These are phyloP conservation scores for Dovyalis caffra DNA, from an alignment of 345 rosid genomes.

Conservation along the genomic window DNA sequence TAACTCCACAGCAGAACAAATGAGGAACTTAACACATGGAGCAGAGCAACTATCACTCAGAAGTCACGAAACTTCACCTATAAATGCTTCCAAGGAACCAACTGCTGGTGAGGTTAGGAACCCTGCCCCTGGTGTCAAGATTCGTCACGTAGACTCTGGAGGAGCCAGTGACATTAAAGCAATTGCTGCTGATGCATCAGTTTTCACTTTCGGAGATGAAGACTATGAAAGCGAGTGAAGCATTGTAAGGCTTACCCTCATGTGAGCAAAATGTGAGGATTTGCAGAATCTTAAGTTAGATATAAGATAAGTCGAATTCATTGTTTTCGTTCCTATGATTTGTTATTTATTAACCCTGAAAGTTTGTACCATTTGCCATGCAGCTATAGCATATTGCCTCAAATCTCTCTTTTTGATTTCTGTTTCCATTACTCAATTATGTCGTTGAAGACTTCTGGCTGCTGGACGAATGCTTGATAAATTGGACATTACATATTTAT, in stretches of 20 bases:
- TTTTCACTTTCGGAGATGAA: constrained; percentile 71
- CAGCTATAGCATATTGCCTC: too few relatives aligned
- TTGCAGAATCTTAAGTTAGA: too few relatives aligned
- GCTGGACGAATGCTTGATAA: too few relatives aligned
- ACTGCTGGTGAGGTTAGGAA: constrained; percentile 7
- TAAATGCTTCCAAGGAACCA: constrained; percentile 13
- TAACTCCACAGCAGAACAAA: constrained; percentile 2
- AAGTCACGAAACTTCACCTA: constrained; percentile 5
- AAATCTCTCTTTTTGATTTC: too few relatives aligned
- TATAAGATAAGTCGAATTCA: neutral
- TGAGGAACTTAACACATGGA: constrained; percentile 16
- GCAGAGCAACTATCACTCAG: constrained; percentile 16
- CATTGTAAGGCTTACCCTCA: neutral
- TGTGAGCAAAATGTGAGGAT: neutral
- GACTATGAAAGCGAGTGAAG: constrained; percentile 71
- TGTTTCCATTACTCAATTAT: too few relatives aligned
- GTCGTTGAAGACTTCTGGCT: too few relatives aligned
- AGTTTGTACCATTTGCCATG: neutral
- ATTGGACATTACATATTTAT: too few relatives aligned
- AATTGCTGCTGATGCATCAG: constrained; percentile 89
- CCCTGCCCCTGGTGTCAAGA: constrained; percentile 18
- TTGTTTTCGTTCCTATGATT: neutral
- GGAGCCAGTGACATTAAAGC: constrained; percentile 59
- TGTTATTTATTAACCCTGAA: neutral
- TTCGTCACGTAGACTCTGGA: constrained; percentile 29